phyloP scores from a whole-genome alignment of 1,139 yeast genomes.

The Taphrina communis region DNA sequence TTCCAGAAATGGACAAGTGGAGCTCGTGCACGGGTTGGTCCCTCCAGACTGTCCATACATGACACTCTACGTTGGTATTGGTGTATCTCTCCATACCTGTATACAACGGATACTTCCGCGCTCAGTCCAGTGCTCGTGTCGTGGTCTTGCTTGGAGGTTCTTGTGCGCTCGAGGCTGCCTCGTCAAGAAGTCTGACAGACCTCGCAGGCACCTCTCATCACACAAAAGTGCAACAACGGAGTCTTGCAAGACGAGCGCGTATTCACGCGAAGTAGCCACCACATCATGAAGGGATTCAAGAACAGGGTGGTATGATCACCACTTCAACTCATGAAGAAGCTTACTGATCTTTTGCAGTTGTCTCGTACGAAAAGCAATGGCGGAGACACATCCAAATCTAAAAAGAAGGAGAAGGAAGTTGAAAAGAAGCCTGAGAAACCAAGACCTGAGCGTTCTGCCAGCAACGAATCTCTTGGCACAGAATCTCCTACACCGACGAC shows the following conservation, averaged over 20 bases:
- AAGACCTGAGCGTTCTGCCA: constrained; percentile 28
- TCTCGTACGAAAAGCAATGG: constrained; percentile 41
- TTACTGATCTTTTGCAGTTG: constrained; percentile 23
- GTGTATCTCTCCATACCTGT: not conserved
- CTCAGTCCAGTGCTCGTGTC: not conserved
- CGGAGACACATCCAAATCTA: constrained; percentile 32
- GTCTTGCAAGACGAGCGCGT: constrained; percentile 11
- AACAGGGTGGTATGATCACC: constrained; percentile 47
- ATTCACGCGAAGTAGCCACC: constrained; percentile 15
- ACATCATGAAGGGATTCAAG: constrained; percentile 48
- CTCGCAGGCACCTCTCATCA: not conserved
- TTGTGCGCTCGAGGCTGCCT: not conserved
- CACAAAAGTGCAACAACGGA: not conserved
- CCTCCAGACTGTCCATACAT: not conserved
- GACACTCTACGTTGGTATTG: not conserved
- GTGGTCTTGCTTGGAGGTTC: too few relatives aligned
- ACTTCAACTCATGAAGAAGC: not conserved
- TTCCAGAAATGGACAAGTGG: not conserved
- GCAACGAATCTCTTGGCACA: constrained; percentile 28
- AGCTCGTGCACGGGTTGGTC: constrained; percentile 10
- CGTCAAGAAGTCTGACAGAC: not conserved
- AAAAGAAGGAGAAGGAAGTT: constrained; percentile 38
- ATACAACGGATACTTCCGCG: not conserved
- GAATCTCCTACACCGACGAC: constrained; percentile 26
- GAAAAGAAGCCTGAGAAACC: constrained; percentile 27